Conservation (phyloP, 345 rosid genomes). For the Salix caprea region DNA sequence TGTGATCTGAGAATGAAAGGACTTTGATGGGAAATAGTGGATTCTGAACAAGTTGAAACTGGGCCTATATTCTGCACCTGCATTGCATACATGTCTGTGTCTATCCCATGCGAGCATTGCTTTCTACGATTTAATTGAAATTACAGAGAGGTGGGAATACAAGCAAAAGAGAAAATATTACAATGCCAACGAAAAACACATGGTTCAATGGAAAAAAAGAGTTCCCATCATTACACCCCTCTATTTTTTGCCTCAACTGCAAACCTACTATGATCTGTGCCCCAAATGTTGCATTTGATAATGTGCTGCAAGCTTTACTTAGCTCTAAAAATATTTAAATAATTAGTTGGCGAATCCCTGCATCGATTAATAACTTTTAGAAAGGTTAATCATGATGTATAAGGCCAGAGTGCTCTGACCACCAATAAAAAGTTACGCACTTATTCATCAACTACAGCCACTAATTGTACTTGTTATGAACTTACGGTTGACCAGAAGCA, state of each 20-base stretch:
- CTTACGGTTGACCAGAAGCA: constrained; percentile 17
- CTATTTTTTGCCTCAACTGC: not conserved
- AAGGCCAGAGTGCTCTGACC: constrained; percentile 17
- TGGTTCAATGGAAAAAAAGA: constrained; percentile 5
- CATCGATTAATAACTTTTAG: not conserved
- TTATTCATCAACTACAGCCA: constrained; percentile 2
- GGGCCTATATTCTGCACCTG: not conserved
- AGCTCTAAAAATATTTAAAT: not conserved
- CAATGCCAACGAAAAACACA: constrained; percentile 9
- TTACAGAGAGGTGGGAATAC: not conserved
- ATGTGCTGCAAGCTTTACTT: not conserved
- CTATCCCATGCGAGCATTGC: not conserved
- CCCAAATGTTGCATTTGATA: not conserved
- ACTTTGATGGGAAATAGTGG: not conserved
- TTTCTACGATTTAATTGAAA: not conserved
- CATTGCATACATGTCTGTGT: not conserved
- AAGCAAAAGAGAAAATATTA: not conserved
- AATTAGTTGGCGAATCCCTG: not conserved
- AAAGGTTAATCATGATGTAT: not conserved
- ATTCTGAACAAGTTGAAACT: not conserved
- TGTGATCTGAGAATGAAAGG: not conserved
- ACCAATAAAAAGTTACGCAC: not conserved
- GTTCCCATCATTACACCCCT: not conserved
- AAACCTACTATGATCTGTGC: not conserved
- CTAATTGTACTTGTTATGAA: not conserved